Evolutionary conservation across 2,329 filamentous ascomycete genomes (phyloP).

Genomic region (Verticillium zaregamsianum): DNA sequence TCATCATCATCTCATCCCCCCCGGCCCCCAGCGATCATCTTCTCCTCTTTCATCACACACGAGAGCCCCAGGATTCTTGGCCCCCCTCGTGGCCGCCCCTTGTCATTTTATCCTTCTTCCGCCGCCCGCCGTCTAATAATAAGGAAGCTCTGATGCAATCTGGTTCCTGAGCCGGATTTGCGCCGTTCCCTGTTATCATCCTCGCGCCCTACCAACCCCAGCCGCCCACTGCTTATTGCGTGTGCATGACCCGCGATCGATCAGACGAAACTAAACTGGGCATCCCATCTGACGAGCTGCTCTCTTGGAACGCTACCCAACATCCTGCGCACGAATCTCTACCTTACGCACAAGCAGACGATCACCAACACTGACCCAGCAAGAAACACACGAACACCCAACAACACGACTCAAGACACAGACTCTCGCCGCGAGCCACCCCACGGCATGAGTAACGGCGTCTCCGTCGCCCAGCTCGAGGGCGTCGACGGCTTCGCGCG

Average conservation of each 20-base stretch:
- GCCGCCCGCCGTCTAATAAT: neutral
- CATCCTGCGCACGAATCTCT: neutral
- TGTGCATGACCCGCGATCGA: neutral
- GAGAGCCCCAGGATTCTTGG: neutral
- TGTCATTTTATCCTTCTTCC: neutral
- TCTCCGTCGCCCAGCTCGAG: slow-evolving; percentile 41
- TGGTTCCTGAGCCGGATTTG: neutral
- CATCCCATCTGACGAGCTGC: neutral
- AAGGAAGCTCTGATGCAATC: slow-evolving; percentile 1
- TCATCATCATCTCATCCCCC: neutral
- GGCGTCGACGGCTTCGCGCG: slow-evolving; percentile 51
- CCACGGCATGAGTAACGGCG: slow-evolving; percentile 23
- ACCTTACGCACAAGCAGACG: neutral
- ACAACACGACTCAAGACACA: slow-evolving; percentile 6
- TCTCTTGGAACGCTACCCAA: neutral
- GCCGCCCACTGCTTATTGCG: neutral
- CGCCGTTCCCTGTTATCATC: neutral
- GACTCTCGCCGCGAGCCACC: neutral
- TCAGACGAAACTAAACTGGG: neutral
- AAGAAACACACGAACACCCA: slow-evolving; percentile 1
- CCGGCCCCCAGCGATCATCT: neutral
- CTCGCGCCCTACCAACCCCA: neutral
- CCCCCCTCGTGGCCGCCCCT: neutral
- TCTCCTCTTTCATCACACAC: neutral
- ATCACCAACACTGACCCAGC: slow-evolving; percentile 3